Percentiles rank a stretch among this genome's conserved stretches.
Evolutionary conservation across 2,329 filamentous ascomycete genomes (phyloP).

Genomic region (Clonostachys sp.): DNA sequence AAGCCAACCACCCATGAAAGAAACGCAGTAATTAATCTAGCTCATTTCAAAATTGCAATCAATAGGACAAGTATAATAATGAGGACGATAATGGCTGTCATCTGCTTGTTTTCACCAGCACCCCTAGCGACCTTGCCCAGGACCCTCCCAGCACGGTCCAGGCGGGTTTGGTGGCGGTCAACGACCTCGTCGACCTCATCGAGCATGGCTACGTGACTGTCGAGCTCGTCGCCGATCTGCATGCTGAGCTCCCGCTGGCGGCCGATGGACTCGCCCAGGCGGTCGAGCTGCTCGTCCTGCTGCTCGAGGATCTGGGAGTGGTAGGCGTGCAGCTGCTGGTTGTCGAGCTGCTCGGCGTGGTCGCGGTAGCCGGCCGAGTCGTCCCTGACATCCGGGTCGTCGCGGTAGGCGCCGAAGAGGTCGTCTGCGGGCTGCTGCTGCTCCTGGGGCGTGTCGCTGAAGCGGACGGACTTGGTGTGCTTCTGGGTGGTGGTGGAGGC

Average conservation of each 20-base stretch:
- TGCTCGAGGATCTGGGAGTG: constrained; percentile 78
- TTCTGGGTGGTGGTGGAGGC: constrained; percentile 47
- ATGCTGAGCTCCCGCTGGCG: constrained; percentile 90
- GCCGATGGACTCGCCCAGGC: constrained; percentile 77
- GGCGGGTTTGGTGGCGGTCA: constrained; percentile 71
- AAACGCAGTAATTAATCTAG: neutral
- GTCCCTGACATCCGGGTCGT: constrained; percentile 48
- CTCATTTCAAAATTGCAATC: constrained; percentile 75
- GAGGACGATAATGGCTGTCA: constrained; percentile 74
- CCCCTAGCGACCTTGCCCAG: constrained; percentile 68
- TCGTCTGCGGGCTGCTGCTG: constrained; percentile 17
- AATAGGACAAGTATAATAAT: constrained; percentile 79
- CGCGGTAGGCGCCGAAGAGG: constrained; percentile 56
- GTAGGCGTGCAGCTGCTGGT: constrained; percentile 82
- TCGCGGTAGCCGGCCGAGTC: constrained; percentile 53
- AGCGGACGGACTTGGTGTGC: constrained; percentile 73
- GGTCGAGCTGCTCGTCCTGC: constrained; percentile 91
- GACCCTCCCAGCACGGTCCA: constrained; percentile 70
- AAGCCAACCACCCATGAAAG: neutral
- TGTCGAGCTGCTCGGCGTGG: constrained; percentile 59
- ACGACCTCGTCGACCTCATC: constrained; percentile 84
- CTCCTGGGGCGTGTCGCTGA: constrained; percentile 59
- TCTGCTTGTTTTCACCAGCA: constrained; percentile 82
- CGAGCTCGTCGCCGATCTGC: constrained; percentile 93
- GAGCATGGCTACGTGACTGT: constrained; percentile 81